Evolutionary conservation across 768 basidiomycete species (phyloP).

Genomic region (Rhodotorula kratochvilovae): DNA sequence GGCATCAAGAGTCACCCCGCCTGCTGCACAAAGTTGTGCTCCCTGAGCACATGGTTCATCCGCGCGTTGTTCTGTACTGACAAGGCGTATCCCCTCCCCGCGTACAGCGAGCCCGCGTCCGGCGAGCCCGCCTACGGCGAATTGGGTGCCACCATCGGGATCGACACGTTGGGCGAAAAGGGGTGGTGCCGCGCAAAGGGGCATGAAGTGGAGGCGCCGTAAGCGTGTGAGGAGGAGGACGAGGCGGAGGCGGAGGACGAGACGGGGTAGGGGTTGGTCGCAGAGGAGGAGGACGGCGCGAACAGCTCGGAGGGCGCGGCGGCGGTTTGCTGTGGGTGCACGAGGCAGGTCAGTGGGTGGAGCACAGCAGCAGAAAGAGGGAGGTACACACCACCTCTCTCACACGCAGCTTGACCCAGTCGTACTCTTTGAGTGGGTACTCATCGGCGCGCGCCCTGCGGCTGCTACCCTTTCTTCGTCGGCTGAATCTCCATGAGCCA

Average conservation of each 20-base stretch:
- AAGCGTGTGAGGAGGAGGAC: slow-evolving; percentile 3
- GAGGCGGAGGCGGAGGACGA: slow-evolving; percentile 12
- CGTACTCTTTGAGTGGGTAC: slow-evolving; percentile 75
- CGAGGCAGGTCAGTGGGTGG: neutral
- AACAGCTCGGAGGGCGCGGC: slow-evolving; percentile 18
- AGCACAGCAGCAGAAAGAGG: slow-evolving; percentile 31
- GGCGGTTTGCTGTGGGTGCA: slow-evolving; percentile 2
- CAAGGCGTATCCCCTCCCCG: neutral
- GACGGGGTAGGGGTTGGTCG: neutral
- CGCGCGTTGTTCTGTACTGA: slow-evolving; percentile 47
- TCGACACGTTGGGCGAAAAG: neutral
- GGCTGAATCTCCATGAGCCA: slow-evolving; percentile 95
- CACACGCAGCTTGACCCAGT: slow-evolving; percentile 56
- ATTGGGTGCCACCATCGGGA: neutral
- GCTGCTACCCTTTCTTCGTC: slow-evolving; percentile 95
- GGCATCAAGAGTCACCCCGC: slow-evolving; percentile 78
- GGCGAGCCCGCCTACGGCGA: neutral
- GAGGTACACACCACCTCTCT: neutral
- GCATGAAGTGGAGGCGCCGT: neutral
- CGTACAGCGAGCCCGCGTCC: too few relatives aligned
- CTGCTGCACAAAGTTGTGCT: slow-evolving; percentile 82
- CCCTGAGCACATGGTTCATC: slow-evolving; percentile 73
- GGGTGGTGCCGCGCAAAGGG: neutral
- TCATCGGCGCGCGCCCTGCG: slow-evolving; percentile 87
- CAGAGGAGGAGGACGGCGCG: neutral